Conservation (phyloP, 2,329 filamentous ascomycete genomes). For the Curvularia hawaiiensis region DNA sequence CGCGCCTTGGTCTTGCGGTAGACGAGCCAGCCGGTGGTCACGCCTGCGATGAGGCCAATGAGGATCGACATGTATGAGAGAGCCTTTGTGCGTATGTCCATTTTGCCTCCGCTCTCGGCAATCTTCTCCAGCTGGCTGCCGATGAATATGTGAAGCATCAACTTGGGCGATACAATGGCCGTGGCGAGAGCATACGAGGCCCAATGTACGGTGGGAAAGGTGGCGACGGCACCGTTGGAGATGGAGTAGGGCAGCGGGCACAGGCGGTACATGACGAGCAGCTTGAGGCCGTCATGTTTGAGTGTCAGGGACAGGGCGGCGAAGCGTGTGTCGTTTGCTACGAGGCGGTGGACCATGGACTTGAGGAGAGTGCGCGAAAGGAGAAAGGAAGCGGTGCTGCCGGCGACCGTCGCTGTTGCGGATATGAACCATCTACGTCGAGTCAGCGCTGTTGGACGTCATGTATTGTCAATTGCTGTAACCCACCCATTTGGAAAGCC, state of each 20-base stretch:
- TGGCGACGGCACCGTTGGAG: conserved; percentile 92
- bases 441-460: conserved; percentile 2
- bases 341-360: conserved; percentile 76
- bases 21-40: conserved; percentile 81
- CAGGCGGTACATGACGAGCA: conserved; percentile 88
- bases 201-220: conserved; percentile 85
- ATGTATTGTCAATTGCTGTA: conserved; percentile 19
- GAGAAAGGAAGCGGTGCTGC: conserved; percentile 79
- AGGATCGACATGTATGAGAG: conserved; percentile 85
- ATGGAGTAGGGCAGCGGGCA: conserved; percentile 93
- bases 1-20: conserved; percentile 66
- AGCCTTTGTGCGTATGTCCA: conserved; percentile 77
- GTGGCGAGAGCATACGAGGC: conserved; percentile 80
- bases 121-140: conserved; percentile 81
- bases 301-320: conserved; percentile 86
- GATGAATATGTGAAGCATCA: conserved; percentile 92
- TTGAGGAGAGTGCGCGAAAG: conserved; percentile 80
- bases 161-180: conserved; percentile 79
- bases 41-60: conserved; percentile 72
- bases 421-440: conserved; percentile 79
- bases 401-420: conserved; percentile 76
- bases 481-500: conserved; percentile 72
- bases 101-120: conserved; percentile 81
- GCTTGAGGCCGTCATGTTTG: conserved; percentile 85
- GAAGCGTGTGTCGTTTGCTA: conserved; percentile 84